A percentile compares a stretch with the other conserved stretches of the same genome.
Conservation (phyloP, 352 stramenopile genomes). For the Aphanomyces euteiches region DNA sequence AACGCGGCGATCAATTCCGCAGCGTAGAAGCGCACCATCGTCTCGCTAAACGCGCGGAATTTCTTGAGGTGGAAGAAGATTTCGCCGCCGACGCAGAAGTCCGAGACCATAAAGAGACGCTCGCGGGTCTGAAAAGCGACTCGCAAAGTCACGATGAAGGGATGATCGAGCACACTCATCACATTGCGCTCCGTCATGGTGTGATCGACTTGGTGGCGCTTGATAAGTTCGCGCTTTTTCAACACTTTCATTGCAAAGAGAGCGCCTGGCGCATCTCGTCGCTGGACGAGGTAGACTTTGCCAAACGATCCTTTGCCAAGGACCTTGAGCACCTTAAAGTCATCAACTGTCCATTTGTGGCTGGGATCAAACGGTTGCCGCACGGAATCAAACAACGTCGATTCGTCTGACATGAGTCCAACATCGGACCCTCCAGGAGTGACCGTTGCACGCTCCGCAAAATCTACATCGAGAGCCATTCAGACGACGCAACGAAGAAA, state of each 20-base stretch:
- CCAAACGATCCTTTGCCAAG: conserved; percentile 96
- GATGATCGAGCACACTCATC: conserved; percentile 90
- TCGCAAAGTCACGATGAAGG: conserved; percentile 95
- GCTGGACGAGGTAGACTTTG: conserved; percentile 96
- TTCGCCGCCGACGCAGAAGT: conserved; percentile 87
- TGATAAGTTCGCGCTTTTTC: conserved; percentile 82
- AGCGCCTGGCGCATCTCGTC: conserved; percentile 50
- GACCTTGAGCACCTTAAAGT: conserved; percentile 98
- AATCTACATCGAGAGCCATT: not conserved
- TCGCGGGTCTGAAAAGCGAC: conserved; percentile 89
- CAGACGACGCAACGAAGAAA: conserved; percentile 3
- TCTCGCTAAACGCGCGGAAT: conserved; percentile 85
- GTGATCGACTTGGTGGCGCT: conserved; percentile 83
- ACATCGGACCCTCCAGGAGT: conserved; percentile 35
- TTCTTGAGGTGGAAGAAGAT: conserved; percentile 92
- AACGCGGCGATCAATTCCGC: conserved; percentile 90
- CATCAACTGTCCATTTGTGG: conserved; percentile 67
- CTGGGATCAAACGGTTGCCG: conserved; percentile 53
- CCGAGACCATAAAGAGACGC: conserved; percentile 90
- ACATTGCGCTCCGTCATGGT: conserved; percentile 87
- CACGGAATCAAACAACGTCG: not conserved
- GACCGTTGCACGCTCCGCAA: conserved; percentile 29
- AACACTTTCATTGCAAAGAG: conserved; percentile 81
- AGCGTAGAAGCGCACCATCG: conserved; percentile 89
- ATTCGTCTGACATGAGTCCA: conserved; percentile 31